Percentiles rank a stretch among this genome's conserved stretches.
phyloP scores from a whole-genome alignment of 306 rosid genomes.

The Cercis canadensis region DNA sequence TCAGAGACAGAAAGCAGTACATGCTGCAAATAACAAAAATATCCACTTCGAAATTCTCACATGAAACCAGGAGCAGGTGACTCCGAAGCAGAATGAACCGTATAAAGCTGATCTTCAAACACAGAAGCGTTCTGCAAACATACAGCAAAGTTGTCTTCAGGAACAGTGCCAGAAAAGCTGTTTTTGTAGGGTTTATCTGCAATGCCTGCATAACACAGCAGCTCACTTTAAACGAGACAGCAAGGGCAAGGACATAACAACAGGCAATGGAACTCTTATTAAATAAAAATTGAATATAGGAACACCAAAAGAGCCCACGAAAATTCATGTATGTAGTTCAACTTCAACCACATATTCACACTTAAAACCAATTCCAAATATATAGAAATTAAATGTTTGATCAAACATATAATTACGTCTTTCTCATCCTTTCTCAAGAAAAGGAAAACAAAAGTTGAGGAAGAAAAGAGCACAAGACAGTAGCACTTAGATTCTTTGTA shows the following conservation, averaged over 20 bases:
- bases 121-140: background rate
- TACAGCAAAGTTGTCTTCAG: conserved; percentile 38
- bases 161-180: conserved; percentile 44
- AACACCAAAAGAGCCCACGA: conserved; percentile 19
- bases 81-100: conserved; percentile 44
- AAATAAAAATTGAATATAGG: conserved; percentile 1
- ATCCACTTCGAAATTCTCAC: conserved; percentile 54
- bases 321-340: background rate
- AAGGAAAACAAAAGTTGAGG: no score
- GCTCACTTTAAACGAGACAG: conserved; percentile 20
- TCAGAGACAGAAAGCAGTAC: conserved; percentile 32
- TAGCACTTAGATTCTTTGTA: background rate
- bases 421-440: background rate
- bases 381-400: background rate
- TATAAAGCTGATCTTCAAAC: conserved; percentile 48
- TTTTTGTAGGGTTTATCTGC: conserved; percentile 43
- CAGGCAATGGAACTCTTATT: background rate
- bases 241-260: conserved; percentile 23
- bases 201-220: conserved; percentile 54
- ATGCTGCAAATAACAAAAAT: conserved; percentile 15
- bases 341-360: conserved; percentile 3
- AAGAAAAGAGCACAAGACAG: background rate
- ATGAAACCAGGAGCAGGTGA: conserved; percentile 44
- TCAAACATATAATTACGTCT: background rate
- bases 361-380: conserved; percentile 13